Evolutionary conservation across 441 rosid genomes (phyloP).

Genomic region (Dalechampia spathulata): DNA sequence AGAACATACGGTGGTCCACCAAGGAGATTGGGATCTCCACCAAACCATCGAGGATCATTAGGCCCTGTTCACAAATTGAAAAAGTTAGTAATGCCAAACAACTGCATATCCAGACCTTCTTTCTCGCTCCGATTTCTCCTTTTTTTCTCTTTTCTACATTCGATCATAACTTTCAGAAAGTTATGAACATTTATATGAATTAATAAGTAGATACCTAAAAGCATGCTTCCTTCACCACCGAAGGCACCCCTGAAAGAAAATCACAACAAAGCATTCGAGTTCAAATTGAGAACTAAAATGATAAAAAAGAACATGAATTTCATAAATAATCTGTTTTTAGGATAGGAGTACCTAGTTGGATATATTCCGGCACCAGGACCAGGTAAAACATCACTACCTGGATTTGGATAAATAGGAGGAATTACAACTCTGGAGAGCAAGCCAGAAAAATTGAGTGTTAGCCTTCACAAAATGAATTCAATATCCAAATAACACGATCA

Average conservation of each 20-base stretch:
- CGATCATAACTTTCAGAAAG: not conserved
- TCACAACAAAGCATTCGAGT: not conserved
- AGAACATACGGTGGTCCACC: conserved; percentile 51
- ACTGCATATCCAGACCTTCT: not conserved
- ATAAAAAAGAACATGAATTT: not conserved
- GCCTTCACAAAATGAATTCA: not conserved
- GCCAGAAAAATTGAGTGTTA: conserved; percentile 6
- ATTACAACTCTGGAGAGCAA: conserved; percentile 33
- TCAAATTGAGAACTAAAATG: conserved; percentile 2
- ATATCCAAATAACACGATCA: not conserved
- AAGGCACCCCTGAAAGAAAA: conserved; percentile 45
- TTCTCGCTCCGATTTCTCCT: not conserved
- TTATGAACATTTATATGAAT: not conserved
- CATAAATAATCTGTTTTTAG: not conserved
- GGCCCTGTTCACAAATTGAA: conserved; percentile 51
- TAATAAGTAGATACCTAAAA: conserved; percentile 42
- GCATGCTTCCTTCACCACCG: conserved; percentile 59
- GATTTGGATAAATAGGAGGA: conserved; percentile 51
- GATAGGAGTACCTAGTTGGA: conserved; percentile 45
- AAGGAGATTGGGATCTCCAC: conserved; percentile 34
- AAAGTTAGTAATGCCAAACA: not conserved
- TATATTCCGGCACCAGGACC: conserved; percentile 74
- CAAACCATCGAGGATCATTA: conserved; percentile 56
- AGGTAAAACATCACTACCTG: conserved; percentile 52
- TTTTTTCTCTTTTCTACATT: no score